phyloP scores from a whole-genome alignment of 257 asterid species.

The Echites panduratus region DNA sequence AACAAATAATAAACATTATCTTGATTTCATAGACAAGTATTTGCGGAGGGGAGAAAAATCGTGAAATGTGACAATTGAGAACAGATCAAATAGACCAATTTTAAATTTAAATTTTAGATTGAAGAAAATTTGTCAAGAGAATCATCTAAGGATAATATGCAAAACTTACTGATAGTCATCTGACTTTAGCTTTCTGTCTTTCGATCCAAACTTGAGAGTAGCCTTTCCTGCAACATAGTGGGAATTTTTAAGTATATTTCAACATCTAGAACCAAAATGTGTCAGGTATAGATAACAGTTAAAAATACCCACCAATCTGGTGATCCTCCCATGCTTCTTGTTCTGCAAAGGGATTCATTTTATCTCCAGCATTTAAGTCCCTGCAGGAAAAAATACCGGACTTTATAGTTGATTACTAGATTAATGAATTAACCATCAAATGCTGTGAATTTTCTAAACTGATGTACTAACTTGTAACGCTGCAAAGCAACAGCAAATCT shows the following conservation, averaged over 20 bases:
- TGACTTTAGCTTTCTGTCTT: conserved; percentile 47
- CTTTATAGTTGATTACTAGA: background rate
- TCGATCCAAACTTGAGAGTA: conserved; percentile 75
- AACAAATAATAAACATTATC: background rate
- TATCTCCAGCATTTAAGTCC: conserved; percentile 75
- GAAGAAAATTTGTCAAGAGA: background rate
- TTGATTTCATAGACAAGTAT: background rate
- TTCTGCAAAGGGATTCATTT: conserved; percentile 98
- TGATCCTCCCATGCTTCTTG: conserved; percentile 99
- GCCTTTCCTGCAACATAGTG: conserved; percentile 64
- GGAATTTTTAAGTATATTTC: conserved; percentile 18
- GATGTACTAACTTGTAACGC: conserved; percentile 32
- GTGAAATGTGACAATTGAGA: background rate
- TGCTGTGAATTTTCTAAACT: background rate
- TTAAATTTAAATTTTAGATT: background rate
- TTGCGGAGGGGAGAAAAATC: background rate
- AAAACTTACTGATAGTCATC: conserved; percentile 80
- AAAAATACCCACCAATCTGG: conserved; percentile 60
- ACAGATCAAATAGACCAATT: too few relatives aligned
- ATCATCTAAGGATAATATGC: background rate
- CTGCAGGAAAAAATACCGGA: conserved; percentile 28
- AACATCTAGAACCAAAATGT: conserved; percentile 1
- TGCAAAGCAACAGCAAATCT: conserved; percentile 47
- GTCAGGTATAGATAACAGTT: conserved; percentile 9
- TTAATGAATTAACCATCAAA: background rate